Conservation (phyloP, 2,329 filamentous ascomycete species). For the Clarireedia hainanense region DNA sequence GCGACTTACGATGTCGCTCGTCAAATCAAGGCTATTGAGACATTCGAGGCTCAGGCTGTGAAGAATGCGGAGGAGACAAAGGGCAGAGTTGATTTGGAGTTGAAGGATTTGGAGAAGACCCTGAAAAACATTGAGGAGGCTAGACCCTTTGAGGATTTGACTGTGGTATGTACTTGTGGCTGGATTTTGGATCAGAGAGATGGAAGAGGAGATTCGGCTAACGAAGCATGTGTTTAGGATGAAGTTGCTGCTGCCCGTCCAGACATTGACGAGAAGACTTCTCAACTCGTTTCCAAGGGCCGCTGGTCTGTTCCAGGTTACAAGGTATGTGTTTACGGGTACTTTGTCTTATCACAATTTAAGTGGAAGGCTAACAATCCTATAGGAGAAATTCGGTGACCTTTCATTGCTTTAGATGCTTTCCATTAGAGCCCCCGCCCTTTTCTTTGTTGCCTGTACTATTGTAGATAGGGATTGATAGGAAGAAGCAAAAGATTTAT, state of each 20-base stretch:
- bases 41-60: conserved; percentile 93
- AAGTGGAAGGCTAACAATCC: conserved; percentile 37
- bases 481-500: conserved; percentile 13
- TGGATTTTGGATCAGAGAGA: neutral
- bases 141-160: conserved; percentile 92
- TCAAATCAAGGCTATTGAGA: conserved; percentile 97
- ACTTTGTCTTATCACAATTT: too few species aligned
- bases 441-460: conserved; percentile 54
- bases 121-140: conserved; percentile 96
- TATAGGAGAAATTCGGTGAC: conserved; percentile 97
- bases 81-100: conserved; percentile 88
- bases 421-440: conserved; percentile 14
- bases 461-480: conserved; percentile 51
- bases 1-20: conserved; percentile 84
- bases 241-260: conserved; percentile 90
- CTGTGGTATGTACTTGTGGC: conserved; percentile 66
- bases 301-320: conserved; percentile 98
- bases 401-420: conserved; percentile 77
- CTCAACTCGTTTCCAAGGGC: conserved; percentile 91
- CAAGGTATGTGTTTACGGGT: conserved; percentile 61
- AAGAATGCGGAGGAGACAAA: conserved; percentile 97
- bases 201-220: neutral
- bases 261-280: conserved; percentile 95
- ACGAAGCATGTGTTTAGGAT: conserved; percentile 49
- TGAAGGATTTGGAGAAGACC: conserved; percentile 89